Conservation (phyloP, 768 basidiomycete species). For the Cystobasidium onofrii region DNA sequence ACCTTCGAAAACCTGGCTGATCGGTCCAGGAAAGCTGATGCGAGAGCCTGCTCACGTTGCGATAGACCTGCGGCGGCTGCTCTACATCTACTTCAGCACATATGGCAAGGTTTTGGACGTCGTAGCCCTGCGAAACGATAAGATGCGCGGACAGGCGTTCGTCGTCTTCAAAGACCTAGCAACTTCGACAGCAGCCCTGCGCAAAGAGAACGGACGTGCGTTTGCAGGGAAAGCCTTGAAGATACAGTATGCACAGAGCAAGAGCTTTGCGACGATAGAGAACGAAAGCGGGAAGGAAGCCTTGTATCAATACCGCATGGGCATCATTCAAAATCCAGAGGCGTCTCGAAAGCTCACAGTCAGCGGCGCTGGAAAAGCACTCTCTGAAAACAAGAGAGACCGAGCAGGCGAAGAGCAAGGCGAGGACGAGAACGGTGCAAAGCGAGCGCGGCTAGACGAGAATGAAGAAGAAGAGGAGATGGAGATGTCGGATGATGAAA, state of each 20-base stretch:
- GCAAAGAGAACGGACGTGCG: constrained; percentile 67
- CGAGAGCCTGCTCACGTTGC: background rate
- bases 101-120: constrained; percentile 91
- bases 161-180: constrained; percentile 88
- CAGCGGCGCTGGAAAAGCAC: constrained; percentile 48
- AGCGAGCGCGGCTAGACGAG: constrained; percentile 51
- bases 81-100: constrained; percentile 82
- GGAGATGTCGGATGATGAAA: constrained; percentile 22
- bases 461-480: constrained; percentile 51
- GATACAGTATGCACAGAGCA: constrained; percentile 81
- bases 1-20: background rate
- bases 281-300: constrained; percentile 57
- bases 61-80: constrained; percentile 64
- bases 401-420: constrained; percentile 56
- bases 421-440: constrained; percentile 41
- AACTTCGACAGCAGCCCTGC: constrained; percentile 81
- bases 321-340: constrained; percentile 48
- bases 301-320: constrained; percentile 44
- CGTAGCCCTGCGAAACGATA: constrained; percentile 72
- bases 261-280: constrained; percentile 73
- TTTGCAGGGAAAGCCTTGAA: constrained; percentile 49
- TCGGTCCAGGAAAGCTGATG: background rate
- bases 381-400: constrained; percentile 46
- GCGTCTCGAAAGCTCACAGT: constrained; percentile 45
- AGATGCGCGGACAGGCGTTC: constrained; percentile 90